Evolutionary conservation across 2,329 filamentous ascomycete species (phyloP).

Genomic region (Diaporthe ilicicola): DNA sequence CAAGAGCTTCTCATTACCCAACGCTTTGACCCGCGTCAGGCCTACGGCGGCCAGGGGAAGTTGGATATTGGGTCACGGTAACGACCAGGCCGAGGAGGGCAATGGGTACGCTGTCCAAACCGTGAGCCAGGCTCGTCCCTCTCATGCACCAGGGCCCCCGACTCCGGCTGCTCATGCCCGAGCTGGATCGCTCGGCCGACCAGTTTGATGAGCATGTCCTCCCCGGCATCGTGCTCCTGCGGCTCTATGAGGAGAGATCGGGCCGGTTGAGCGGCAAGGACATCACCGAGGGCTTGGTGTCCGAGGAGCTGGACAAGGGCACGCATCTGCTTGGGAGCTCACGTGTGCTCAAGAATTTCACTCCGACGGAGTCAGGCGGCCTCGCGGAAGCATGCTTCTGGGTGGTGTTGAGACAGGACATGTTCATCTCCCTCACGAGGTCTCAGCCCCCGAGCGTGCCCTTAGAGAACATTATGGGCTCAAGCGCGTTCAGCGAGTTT

Average conservation of each 20-base stretch:
- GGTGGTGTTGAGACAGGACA: conserved; percentile 58
- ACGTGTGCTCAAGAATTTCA: conserved; percentile 39
- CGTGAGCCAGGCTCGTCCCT: not conserved
- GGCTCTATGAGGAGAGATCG: conserved; percentile 50
- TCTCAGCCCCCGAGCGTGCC: conserved; percentile 48
- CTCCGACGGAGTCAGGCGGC: conserved; percentile 38
- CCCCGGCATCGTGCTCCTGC: conserved; percentile 47
- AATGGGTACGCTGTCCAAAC: not conserved
- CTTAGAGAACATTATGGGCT: conserved; percentile 45
- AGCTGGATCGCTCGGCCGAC: conserved; percentile 45
- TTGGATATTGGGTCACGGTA: not conserved
- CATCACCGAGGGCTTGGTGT: conserved; percentile 12
- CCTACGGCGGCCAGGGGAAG: not conserved
- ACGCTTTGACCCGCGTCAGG: not conserved
- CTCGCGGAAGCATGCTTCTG: conserved; percentile 55
- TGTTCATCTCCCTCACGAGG: conserved; percentile 54
- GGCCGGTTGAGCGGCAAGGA: conserved; percentile 37
- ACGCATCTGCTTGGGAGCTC: conserved; percentile 42
- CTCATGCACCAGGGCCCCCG: not conserved
- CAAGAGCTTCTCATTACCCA: conserved; percentile 1
- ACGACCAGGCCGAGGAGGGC: not conserved
- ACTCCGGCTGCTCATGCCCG: conserved; percentile 48
- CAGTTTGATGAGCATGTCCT: conserved; percentile 49
- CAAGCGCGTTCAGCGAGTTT: conserved; percentile 37
- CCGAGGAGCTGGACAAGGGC: conserved; percentile 38